Evolutionary conservation across 768 basidiomycete genomes (phyloP).

Genomic region (Tricholoma sp.): DNA sequence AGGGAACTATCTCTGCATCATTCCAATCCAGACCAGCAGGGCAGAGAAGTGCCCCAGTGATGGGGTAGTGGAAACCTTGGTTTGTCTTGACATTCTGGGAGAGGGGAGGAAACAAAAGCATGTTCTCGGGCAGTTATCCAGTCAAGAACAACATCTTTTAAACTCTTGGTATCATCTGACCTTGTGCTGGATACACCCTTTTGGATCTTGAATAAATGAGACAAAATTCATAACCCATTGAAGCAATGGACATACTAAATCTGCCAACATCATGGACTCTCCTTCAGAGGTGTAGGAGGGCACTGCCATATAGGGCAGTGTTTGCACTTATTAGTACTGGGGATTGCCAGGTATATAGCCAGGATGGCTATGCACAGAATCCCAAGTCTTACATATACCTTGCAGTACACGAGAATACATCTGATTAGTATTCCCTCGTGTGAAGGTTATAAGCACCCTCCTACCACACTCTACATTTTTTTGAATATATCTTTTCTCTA

Average conservation of each 20-base stretch:
- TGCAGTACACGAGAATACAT: too few relatives aligned
- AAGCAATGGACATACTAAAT: background rate
- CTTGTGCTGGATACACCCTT: conserved; percentile 18
- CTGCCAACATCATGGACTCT: background rate
- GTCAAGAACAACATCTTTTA: conserved; percentile 17
- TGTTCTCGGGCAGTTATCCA: conserved; percentile 20
- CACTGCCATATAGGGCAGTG: too few relatives aligned
- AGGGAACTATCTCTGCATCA: conserved; percentile 8
- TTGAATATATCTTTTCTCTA: too few relatives aligned
- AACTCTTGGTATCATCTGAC: conserved; percentile 13
- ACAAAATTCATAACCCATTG: background rate
- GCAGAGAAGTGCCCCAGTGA: conserved; percentile 13
- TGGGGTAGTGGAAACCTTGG: conserved; percentile 8
- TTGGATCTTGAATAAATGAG: conserved; percentile 11
- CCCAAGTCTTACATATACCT: too few relatives aligned
- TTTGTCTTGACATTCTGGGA: conserved; percentile 4
- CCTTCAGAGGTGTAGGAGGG: too few relatives aligned
- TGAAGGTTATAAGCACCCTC: too few relatives aligned
- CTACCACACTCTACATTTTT: too few relatives aligned
- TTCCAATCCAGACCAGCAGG: conserved; percentile 12
- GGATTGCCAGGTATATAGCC: too few relatives aligned
- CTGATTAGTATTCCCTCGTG: too few relatives aligned
- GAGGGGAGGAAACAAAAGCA: conserved; percentile 8
- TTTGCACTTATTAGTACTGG: too few relatives aligned
- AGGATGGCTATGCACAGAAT: too few relatives aligned